Evolutionary conservation across 495 filamentous ascomycete genomes (phyloP).

Genomic region (Paragyromitra xinjiangensis): DNA sequence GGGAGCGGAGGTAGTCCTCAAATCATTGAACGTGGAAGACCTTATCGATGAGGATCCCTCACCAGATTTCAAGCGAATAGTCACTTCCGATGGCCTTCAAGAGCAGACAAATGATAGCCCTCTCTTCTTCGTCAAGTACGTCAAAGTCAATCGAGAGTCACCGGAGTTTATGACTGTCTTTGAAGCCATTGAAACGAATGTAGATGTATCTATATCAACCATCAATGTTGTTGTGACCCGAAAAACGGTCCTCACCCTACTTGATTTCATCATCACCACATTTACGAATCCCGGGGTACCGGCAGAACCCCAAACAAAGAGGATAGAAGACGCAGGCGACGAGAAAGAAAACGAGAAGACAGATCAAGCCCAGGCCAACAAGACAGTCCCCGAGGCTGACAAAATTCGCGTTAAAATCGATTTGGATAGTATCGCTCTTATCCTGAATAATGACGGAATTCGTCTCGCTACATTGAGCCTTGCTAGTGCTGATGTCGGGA

Average conservation of each 20-base stretch:
- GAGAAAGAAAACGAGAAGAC: slow-evolving; percentile 59
- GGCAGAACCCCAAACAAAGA: slow-evolving; percentile 52
- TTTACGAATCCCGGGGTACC: slow-evolving; percentile 77
- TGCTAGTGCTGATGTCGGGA: slow-evolving; percentile 86
- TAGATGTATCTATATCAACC: slow-evolving; percentile 90
- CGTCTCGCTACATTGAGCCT: slow-evolving; percentile 91
- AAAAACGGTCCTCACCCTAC: slow-evolving; percentile 89
- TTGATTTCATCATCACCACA: slow-evolving; percentile 94
- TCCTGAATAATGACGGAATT: slow-evolving; percentile 98
- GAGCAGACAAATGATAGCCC: slow-evolving; percentile 71
- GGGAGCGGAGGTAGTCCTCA: slow-evolving; percentile 86
- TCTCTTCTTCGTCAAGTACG: slow-evolving; percentile 85
- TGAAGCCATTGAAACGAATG: slow-evolving; percentile 89
- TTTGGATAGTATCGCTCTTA: slow-evolving; percentile 88
- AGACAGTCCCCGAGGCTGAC: slow-evolving; percentile 57
- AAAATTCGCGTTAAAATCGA: slow-evolving; percentile 89
- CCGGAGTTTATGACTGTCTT: slow-evolving; percentile 91
- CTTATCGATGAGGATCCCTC: slow-evolving; percentile 87
- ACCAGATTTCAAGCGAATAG: slow-evolving; percentile 94
- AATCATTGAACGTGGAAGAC: slow-evolving; percentile 90
- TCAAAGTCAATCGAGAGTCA: slow-evolving; percentile 87
- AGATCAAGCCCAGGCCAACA: slow-evolving; percentile 51
- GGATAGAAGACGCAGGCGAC: slow-evolving; percentile 59
- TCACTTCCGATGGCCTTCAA: slow-evolving; percentile 78
- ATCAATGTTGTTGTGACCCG: slow-evolving; percentile 95